Conservation (phyloP, 1,284 basidiomycete species). For the Xerocomus alliaceus region DNA sequence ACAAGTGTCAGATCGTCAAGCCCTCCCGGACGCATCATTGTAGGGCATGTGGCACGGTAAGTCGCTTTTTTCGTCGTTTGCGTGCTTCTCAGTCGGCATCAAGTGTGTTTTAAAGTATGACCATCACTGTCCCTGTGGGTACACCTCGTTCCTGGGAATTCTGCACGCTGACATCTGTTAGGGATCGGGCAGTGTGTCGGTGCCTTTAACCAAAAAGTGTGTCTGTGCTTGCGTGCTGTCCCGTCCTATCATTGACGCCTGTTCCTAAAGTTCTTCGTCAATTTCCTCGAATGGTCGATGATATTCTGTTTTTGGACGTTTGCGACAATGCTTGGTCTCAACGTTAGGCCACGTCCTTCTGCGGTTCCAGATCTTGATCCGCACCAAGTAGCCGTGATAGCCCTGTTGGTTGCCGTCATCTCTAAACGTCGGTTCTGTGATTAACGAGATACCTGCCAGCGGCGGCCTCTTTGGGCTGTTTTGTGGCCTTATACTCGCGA, state of each 20-base stretch:
- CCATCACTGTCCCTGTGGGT: constrained; percentile 63
- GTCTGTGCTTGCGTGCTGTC: background rate
- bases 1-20: constrained; percentile 56
- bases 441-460: constrained; percentile 28
- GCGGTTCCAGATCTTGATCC: constrained; percentile 29
- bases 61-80: constrained; percentile 21
- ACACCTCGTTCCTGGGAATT: background rate
- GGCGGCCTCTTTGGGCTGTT: constrained; percentile 72
- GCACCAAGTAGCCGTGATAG: constrained; percentile 38
- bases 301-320: constrained; percentile 60
- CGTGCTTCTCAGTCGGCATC: constrained; percentile 11
- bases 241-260: constrained; percentile 1
- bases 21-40: constrained; percentile 71
- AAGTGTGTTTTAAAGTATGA: constrained; percentile 67
- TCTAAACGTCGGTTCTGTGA: background rate
- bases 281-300: constrained; percentile 62
- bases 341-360: constrained; percentile 37
- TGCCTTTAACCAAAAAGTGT: constrained; percentile 67
- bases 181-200: constrained; percentile 77
- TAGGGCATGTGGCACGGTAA: constrained; percentile 59
- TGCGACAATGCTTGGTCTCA: constrained; percentile 52
- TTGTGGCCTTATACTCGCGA: constrained; percentile 59
- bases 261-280: constrained; percentile 56
- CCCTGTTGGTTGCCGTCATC: constrained; percentile 29
- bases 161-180: constrained; percentile 33